Conservation (phyloP, 2,329 filamentous ascomycete species). For the Ophiocordyceps camponoti-leonardi region DNA sequence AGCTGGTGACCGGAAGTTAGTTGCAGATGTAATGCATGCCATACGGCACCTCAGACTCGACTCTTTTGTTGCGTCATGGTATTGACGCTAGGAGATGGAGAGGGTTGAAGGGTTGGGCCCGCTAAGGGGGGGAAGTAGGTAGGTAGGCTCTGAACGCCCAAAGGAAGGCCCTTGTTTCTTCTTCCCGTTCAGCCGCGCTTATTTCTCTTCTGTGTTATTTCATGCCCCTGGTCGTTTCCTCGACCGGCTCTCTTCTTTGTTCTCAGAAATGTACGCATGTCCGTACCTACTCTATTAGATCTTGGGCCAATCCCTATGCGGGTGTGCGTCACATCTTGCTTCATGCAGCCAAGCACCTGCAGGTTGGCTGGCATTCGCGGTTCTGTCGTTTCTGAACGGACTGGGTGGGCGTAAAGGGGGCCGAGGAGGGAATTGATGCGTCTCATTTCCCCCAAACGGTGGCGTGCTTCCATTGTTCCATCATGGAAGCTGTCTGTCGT, state of each 20-base stretch:
- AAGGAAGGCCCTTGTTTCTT: background rate
- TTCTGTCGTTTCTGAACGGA: background rate
- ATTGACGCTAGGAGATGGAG: background rate
- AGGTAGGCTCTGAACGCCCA: no score
- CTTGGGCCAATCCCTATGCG: conserved; percentile 2
- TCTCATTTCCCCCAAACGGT: no score
- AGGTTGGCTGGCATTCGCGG: conserved; percentile 1
- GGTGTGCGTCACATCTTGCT: conserved; percentile 4
- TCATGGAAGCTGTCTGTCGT: no score
- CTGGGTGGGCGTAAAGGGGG: no score
- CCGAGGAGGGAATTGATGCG: no score
- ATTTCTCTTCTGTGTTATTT: background rate
- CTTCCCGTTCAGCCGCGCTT: background rate
- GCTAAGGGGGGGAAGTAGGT: no score
- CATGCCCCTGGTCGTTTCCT: background rate
- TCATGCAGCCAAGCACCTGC: conserved; percentile 3
- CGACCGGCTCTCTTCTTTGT: background rate
- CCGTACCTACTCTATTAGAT: background rate
- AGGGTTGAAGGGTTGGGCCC: no score
- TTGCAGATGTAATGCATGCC: conserved; percentile 9
- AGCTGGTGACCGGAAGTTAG: background rate
- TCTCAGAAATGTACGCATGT: background rate
- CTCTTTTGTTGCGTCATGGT: background rate
- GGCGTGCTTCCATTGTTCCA: no score
- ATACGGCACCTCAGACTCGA: conserved; percentile 2